These are phyloP conservation scores for Tulasnella sp. DNA, from an alignment of 768 basidiomycete species.

Conservation along the genomic window DNA sequence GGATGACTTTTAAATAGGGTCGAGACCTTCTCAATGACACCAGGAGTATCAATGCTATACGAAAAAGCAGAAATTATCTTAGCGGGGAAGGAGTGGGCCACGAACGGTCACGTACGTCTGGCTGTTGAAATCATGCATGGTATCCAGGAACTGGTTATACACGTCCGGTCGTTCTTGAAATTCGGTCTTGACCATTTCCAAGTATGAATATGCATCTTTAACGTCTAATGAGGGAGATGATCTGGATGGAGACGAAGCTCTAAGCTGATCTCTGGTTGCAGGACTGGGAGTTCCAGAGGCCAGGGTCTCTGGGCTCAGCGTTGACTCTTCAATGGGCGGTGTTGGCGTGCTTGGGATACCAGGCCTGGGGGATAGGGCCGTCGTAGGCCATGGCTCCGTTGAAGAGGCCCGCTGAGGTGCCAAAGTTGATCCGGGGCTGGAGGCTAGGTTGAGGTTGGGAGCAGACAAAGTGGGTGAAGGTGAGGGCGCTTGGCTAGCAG, in stretches of 20 bases:
- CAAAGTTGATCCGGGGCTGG: not conserved
- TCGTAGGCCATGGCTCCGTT: slow-evolving; percentile 15
- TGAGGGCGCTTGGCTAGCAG: not conserved
- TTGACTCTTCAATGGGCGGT: not conserved
- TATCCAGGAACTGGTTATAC: slow-evolving; percentile 27
- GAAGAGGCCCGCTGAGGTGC: slow-evolving; percentile 8
- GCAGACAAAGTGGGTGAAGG: not conserved
- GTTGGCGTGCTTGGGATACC: not conserved
- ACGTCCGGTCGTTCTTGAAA: slow-evolving; percentile 27
- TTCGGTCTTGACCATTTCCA: slow-evolving; percentile 31
- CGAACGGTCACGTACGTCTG: slow-evolving; percentile 55
- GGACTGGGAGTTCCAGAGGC: slow-evolving; percentile 16
- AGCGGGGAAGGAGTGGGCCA: not conserved
- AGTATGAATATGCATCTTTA: slow-evolving; percentile 29
- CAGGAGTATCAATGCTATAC: slow-evolving; percentile 92
- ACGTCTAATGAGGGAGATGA: slow-evolving; percentile 20
- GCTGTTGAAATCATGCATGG: slow-evolving; percentile 93
- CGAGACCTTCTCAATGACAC: slow-evolving; percentile 92
- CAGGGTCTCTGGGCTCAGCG: not conserved
- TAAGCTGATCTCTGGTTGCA: not conserved
- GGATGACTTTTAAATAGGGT: slow-evolving; percentile 88
- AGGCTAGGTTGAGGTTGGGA: not conserved
- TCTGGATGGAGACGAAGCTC: slow-evolving; percentile 14
- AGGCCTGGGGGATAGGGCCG: slow-evolving; percentile 14
- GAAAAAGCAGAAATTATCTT: not conserved